Conservation (phyloP, 352 stramenopile species). For the Phytophthora sp. region DNA sequence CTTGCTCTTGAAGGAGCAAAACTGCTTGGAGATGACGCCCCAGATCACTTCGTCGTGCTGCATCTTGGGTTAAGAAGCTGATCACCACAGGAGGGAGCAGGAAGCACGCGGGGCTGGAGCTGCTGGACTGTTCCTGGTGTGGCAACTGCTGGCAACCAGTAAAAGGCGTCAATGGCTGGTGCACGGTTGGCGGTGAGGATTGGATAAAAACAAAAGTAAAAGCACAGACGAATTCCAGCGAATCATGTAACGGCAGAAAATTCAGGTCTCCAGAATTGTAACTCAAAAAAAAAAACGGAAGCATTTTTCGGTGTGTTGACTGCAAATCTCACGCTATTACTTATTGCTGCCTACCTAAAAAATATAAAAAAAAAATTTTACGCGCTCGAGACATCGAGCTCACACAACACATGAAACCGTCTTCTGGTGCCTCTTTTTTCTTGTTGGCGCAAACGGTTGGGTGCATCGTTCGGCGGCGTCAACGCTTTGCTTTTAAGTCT, state of each 20-base stretch:
- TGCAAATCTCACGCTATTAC: conserved; percentile 27
- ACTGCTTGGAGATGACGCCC: conserved; percentile 98
- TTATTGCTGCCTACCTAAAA: conserved; percentile 10
- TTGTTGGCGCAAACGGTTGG: not conserved
- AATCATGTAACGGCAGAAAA: conserved; percentile 5
- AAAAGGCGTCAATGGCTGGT: conserved; percentile 14
- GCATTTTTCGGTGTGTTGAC: conserved; percentile 12
- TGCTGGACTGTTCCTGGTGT: conserved; percentile 7
- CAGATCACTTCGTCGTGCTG: conserved; percentile 99
- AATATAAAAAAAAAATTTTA: no score
- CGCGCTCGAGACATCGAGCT: conserved; percentile 11
- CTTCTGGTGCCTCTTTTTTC: conserved; percentile 9
- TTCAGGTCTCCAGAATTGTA: no score
- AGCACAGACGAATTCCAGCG: not conserved
- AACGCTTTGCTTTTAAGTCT: not conserved
- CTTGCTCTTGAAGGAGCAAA: conserved; percentile 99
- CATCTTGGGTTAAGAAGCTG: conserved; percentile 54
- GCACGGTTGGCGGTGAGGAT: conserved; percentile 7
- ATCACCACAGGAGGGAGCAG: conserved; percentile 1
- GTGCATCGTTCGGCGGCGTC: not conserved
- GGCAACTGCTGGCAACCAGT: conserved; percentile 40
- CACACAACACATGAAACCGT: conserved; percentile 20
- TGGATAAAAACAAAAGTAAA: conserved; percentile 31
- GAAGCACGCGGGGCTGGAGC: not conserved
- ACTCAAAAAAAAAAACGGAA: no score